Conservation (phyloP, 2,329 filamentous ascomycete genomes). For the Trematosphaeria pertusa region DNA sequence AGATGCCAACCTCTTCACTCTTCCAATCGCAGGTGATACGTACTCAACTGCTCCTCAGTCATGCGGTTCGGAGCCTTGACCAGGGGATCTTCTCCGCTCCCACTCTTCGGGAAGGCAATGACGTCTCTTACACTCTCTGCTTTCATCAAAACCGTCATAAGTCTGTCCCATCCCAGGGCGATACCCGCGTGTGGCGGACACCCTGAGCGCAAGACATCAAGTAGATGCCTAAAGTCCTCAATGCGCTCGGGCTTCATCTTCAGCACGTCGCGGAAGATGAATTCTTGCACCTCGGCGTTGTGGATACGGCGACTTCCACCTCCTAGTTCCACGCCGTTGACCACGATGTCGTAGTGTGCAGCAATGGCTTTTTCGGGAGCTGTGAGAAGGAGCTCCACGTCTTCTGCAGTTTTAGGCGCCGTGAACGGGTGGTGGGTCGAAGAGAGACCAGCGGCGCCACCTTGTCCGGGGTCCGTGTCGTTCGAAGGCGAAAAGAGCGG, state of each 20-base stretch:
- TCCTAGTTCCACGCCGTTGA: constrained; percentile 94
- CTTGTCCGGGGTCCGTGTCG: constrained; percentile 76
- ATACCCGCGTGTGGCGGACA: constrained; percentile 96
- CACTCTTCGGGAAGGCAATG: constrained; percentile 95
- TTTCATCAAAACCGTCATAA: constrained; percentile 80
- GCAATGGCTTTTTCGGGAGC: constrained; percentile 76
- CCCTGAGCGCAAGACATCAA: constrained; percentile 81
- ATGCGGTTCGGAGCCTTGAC: constrained; percentile 78
- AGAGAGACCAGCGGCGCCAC: constrained; percentile 78
- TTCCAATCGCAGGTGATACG: constrained; percentile 61
- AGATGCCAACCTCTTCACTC: constrained; percentile 14
- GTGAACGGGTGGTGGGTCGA: constrained; percentile 97
- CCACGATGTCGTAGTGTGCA: constrained; percentile 93
- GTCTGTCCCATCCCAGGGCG: constrained; percentile 87
- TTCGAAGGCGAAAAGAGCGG: constrained; percentile 83
- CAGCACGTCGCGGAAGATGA: constrained; percentile 82
- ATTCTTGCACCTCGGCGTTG: constrained; percentile 79
- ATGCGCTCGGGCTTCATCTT: constrained; percentile 76
- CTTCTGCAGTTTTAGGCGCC: constrained; percentile 73
- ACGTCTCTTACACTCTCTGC: constrained; percentile 85
- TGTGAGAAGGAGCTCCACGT: constrained; percentile 76
- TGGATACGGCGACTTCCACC: constrained; percentile 95
- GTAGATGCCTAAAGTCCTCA: constrained; percentile 82
- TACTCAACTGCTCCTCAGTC: constrained; percentile 64
- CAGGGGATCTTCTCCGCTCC: constrained; percentile 84